Percentiles rank a stretch among this genome's conserved stretches.
Evolutionary conservation across 768 basidiomycete genomes (phyloP).

Genomic region (Coprinellus aureogranulatus): DNA sequence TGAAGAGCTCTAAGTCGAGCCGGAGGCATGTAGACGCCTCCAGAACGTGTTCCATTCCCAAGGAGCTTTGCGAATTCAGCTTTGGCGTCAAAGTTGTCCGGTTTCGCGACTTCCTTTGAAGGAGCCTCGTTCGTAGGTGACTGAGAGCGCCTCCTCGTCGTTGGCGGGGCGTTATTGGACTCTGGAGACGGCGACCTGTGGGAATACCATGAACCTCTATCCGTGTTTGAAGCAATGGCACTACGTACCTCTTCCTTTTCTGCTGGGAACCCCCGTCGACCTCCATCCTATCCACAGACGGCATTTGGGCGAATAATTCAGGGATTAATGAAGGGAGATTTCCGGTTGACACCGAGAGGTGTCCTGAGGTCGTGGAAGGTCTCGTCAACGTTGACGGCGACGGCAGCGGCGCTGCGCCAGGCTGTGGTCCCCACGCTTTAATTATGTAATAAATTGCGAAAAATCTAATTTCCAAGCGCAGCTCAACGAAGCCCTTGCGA

Average conservation of each 20-base stretch:
- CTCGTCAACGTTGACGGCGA: neutral
- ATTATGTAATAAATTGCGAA: neutral
- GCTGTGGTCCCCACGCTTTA: neutral
- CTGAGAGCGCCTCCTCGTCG: constrained; percentile 45
- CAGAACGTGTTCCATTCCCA: constrained; percentile 61
- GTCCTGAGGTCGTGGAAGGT: neutral
- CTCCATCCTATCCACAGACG: neutral
- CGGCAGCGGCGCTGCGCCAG: neutral
- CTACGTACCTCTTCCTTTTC: constrained; percentile 51
- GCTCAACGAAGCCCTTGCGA: neutral
- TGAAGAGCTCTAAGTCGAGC: constrained; percentile 90
- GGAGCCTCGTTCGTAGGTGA: constrained; percentile 26
- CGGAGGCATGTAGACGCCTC: constrained; percentile 96
- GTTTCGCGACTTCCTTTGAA: constrained; percentile 41
- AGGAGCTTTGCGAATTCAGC: constrained; percentile 90
- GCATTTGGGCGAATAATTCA: neutral
- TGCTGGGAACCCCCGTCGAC: constrained; percentile 30
- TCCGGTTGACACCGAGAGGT: neutral
- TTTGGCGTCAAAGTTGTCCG: constrained; percentile 58
- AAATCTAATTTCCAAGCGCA: no score
- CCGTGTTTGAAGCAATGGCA: no score
- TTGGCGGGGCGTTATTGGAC: constrained; percentile 37
- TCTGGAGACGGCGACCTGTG: constrained; percentile 53
- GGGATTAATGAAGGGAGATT: neutral
- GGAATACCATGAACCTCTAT: no score